Evolutionary conservation across 2,329 filamentous ascomycete species (phyloP), one percentile per base, ranked within the genome.

Genomic region (Allantophomopsis lycopodina): DNA sequence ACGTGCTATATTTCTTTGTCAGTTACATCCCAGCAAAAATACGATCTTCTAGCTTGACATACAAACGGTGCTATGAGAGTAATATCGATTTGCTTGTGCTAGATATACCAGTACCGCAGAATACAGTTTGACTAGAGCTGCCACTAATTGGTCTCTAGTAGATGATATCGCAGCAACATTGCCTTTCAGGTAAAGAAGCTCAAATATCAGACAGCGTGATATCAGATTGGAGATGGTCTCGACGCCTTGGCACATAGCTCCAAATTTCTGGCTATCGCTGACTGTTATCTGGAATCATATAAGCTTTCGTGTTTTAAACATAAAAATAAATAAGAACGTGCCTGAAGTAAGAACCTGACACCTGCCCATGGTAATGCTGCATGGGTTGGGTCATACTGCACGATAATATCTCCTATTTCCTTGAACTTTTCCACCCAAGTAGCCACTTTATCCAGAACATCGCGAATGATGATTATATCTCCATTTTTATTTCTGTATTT

Each of bases 351-450:
- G 33, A 52, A 42, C 6, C 48, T 35, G 23, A 53, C 45, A 10
- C 38, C 48, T 4, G 47, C 53, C 52, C 50, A 55, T 10, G 53
- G 52, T 30, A 55, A 37, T n/a, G 51, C 37, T 7, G 47, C 45
- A 42, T 55, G 48, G 7, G 17, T 41, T 11, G 50, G 47, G 33
- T 55, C 51, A 39, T 47, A 47, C 37, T 48, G 45, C 5, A 48
- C 41, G 14, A 43, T 36, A 4, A 46, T 37, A 39, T 55, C 52
- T 2, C 52, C 51, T 21, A 55, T 42, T 13, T 44, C 37, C 37
- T 47, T 51, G 35, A 54, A 53, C 36, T 48, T 52, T n/a, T 52
- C 32, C 5, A 55, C 35, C 51, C 47, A 55, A 2, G 8, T 37
- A 7, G 44, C 30, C 5, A 53, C 40, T 35, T 52, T 54, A 5